These are phyloP conservation scores for Colletotrichum euphorbiae DNA, from an alignment of 2,329 filamentous ascomycete species.

Conservation along the genomic window DNA sequence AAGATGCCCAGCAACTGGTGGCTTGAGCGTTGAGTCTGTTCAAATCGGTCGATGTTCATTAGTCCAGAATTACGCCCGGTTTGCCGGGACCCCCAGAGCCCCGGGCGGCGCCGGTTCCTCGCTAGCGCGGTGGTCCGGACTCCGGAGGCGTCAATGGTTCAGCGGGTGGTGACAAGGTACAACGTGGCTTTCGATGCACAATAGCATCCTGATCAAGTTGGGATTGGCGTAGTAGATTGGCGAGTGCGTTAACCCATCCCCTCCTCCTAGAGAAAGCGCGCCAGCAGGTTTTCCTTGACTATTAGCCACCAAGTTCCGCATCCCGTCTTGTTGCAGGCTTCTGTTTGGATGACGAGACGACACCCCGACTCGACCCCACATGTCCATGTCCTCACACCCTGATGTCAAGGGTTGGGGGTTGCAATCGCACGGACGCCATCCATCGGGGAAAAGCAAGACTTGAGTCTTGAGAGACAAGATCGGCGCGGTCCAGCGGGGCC, in stretches of 20 bases:
- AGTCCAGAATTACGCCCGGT: not conserved
- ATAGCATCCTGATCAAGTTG: not conserved
- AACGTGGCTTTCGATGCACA: conserved; percentile 16
- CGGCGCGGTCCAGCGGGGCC: conserved; percentile 2
- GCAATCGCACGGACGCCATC: conserved; percentile 34
- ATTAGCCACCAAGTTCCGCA: not conserved
- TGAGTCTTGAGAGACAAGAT: conserved; percentile 3
- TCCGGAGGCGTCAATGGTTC: not conserved
- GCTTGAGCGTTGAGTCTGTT: not conserved
- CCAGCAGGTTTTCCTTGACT: too few species aligned
- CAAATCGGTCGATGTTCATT: not conserved
- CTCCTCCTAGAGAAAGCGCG: too few species aligned
- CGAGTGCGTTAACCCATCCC: too few species aligned
- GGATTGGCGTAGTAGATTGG: too few species aligned
- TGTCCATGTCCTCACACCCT: not conserved
- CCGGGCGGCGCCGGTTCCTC: not conserved
- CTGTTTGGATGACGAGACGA: conserved; percentile 3
- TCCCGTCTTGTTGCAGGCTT: not conserved
- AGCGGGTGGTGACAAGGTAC: conserved; percentile 15
- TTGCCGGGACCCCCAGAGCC: conserved; percentile 1
- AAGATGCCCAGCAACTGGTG: not conserved
- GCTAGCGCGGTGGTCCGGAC: not conserved
- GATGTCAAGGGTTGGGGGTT: conserved; percentile 11
- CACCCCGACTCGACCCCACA: not conserved
- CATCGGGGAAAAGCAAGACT: conserved; percentile 1